phyloP scores from a whole-genome alignment of 2,329 filamentous ascomycete genomes.

The Paracamarosporium sp. region DNA sequence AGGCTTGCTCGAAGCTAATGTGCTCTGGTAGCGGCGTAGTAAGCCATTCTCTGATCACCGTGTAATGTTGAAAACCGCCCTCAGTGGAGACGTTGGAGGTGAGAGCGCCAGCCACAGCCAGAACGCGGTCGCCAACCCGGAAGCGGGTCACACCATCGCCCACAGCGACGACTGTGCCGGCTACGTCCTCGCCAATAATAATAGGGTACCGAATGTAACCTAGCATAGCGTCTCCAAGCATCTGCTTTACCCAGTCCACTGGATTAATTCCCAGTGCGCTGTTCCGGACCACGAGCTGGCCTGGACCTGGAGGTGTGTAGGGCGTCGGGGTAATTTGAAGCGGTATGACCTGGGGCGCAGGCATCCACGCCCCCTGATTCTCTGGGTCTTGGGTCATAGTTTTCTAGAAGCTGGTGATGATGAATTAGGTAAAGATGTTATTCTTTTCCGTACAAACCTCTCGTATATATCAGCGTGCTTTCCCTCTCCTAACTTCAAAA shows the following conservation, averaged over 20 bases:
- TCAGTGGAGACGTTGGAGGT: not conserved
- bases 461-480: too few relatives aligned
- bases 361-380: too few relatives aligned
- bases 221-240: slow-evolving; percentile 9
- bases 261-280: slow-evolving; percentile 19
- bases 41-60: not conserved
- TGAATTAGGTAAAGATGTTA: too few relatives aligned
- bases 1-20: not conserved
- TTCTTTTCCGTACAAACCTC: too few relatives aligned
- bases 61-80: not conserved
- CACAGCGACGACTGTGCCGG: slow-evolving; percentile 51
- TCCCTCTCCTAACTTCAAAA: too few relatives aligned
- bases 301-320: not conserved
- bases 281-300: slow-evolving; percentile 18
- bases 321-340: slow-evolving; percentile 16
- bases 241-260: slow-evolving; percentile 4
- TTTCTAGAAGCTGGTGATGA: too few relatives aligned
- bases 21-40: not conserved
- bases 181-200: slow-evolving; percentile 47
- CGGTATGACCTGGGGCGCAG: too few relatives aligned
- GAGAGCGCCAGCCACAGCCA: not conserved
- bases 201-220: not conserved
- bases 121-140: slow-evolving; percentile 50
- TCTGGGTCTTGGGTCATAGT: too few relatives aligned
- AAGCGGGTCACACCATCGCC: slow-evolving; percentile 50